A percentile compares a stretch with the other conserved stretches of the same genome.
Evolutionary conservation across 108 stramenopile species (phyloP).

Genomic region (Skeletonema marinoi): DNA sequence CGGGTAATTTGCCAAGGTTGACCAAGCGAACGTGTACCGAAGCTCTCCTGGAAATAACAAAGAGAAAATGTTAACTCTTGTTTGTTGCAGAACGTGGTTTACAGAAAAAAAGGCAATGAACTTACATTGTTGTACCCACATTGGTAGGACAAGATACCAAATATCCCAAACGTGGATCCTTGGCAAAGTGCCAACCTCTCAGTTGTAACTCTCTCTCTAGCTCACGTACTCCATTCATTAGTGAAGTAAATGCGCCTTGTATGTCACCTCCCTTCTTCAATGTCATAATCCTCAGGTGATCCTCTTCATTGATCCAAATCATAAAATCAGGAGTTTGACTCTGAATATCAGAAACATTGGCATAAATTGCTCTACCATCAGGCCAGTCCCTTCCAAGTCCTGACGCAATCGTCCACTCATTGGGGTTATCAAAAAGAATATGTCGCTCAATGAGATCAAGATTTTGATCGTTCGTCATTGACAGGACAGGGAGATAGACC

Average conservation of each 20-base stretch:
- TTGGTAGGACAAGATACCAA: constrained; percentile 86
- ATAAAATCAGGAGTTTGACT: constrained; percentile 75
- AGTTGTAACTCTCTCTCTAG: constrained; percentile 60
- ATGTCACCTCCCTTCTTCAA: constrained; percentile 89
- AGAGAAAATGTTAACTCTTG: not conserved
- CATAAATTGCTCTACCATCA: constrained; percentile 82
- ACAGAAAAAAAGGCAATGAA: not conserved
- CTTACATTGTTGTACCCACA: constrained; percentile 78
- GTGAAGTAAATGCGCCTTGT: constrained; percentile 80
- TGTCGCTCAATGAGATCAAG: constrained; percentile 82
- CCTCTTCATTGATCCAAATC: constrained; percentile 93
- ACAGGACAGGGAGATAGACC: constrained; percentile 71
- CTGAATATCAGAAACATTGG: constrained; percentile 42
- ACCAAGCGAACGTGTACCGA: constrained; percentile 81
- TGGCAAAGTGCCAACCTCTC: constrained; percentile 60
- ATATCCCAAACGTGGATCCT: constrained; percentile 68
- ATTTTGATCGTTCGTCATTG: constrained; percentile 80
- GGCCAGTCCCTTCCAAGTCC: constrained; percentile 89
- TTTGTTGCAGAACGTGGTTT: not conserved
- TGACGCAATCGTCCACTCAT: constrained; percentile 77
- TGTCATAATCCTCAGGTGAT: constrained; percentile 88
- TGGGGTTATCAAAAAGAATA: constrained; percentile 84
- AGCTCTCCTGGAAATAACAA: constrained; percentile 53
- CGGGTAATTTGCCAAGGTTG: constrained; percentile 67
- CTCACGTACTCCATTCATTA: constrained; percentile 59